A percentile compares a stretch with the other conserved stretches of the same genome.
Conservation (phyloP, 1,284 basidiomycete genomes). For the Cutaneotrichosporon arboriforme region DNA sequence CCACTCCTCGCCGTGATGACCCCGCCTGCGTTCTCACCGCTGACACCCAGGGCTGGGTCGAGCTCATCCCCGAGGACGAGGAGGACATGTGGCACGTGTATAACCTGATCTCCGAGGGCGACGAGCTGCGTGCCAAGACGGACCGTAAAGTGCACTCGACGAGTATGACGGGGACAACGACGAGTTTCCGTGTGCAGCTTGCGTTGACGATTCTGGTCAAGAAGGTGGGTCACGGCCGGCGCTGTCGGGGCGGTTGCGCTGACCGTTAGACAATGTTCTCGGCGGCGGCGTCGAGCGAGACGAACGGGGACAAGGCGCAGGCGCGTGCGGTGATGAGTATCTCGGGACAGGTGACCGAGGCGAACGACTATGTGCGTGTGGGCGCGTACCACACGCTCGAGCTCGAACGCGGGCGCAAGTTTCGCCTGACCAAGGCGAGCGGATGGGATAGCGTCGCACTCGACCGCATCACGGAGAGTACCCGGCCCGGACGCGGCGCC, state of each 20-base stretch:
- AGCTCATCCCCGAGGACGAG: constrained; percentile 85
- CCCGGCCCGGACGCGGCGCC: constrained; percentile 84
- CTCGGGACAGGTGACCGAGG: constrained; percentile 78
- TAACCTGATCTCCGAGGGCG: constrained; percentile 87
- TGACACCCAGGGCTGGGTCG: constrained; percentile 70
- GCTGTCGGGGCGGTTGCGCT: neutral
- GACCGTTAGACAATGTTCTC: constrained; percentile 58
- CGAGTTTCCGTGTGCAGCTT: constrained; percentile 79
- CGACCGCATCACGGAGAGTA: constrained; percentile 76
- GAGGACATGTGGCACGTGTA: constrained; percentile 99
- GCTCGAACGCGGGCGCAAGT: constrained; percentile 58
- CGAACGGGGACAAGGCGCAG: constrained; percentile 46
- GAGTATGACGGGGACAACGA: constrained; percentile 86
- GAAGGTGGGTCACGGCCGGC: constrained; percentile 41
- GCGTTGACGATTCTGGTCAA: constrained; percentile 78
- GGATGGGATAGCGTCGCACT: constrained; percentile 87
- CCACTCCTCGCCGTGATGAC: neutral
- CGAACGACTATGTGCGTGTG: constrained; percentile 87
- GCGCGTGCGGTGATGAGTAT: constrained; percentile 69
- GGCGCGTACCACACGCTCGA: constrained; percentile 96
- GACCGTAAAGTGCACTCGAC: constrained; percentile 68
- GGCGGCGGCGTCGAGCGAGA: constrained; percentile 54
- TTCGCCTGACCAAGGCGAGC: constrained; percentile 79
- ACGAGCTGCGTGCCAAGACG: constrained; percentile 81
- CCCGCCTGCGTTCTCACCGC: neutral